Conservation (phyloP, 306 rosid genomes). For the Pterocarpus santalinus region DNA sequence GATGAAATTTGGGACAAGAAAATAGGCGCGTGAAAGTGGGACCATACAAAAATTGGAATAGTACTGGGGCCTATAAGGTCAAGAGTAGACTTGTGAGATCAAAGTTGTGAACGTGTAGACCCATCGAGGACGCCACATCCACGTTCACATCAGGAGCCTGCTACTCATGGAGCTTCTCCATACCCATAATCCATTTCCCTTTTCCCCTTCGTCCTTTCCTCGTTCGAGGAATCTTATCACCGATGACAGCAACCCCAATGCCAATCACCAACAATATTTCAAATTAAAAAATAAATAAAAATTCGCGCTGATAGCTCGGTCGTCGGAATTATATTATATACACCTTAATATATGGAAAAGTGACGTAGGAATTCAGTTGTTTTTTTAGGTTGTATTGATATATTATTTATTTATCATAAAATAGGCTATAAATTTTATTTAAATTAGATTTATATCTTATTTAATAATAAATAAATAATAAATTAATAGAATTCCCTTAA, state of each 20-base stretch:
- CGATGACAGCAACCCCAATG: neutral
- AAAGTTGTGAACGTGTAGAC: conserved; percentile 7
- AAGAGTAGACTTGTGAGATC: neutral
- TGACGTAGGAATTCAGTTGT: no score
- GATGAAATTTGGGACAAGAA: neutral
- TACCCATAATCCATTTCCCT: neutral
- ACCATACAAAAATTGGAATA: neutral
- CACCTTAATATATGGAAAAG: no score
- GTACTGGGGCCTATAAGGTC: conserved; percentile 25
- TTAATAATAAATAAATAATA: no score
- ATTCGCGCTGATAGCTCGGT: no score
- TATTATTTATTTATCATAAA: no score
- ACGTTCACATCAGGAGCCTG: neutral
- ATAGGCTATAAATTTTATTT: no score
- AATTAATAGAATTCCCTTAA: no score
- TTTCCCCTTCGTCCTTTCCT: conserved; percentile 31
- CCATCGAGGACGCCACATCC: neutral
- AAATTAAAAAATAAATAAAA: no score
- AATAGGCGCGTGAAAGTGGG: conserved; percentile 9
- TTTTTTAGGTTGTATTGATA: no score
- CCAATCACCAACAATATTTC: neutral
- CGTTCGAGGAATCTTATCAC: conserved; percentile 54
- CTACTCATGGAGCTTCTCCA: neutral
- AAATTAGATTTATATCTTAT: no score
- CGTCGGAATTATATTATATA: no score